phyloP scores from a whole-genome alignment of 306 rosid genomes.

The Corylus avellana region DNA sequence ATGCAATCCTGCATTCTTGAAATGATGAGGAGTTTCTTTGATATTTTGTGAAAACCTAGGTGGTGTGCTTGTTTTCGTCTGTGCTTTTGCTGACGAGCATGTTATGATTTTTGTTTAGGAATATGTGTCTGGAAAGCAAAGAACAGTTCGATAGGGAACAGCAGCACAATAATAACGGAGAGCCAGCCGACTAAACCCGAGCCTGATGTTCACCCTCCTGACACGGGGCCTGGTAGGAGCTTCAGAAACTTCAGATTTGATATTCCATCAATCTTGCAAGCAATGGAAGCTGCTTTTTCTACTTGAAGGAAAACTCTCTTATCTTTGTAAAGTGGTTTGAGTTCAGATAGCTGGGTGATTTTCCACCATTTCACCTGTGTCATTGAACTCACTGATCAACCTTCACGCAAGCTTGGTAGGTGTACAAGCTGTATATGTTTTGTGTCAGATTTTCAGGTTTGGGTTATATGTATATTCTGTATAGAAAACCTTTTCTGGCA shows the following conservation, averaged over 20 bases:
- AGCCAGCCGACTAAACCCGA: slow-evolving; percentile 61
- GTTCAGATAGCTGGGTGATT: slow-evolving; percentile 32
- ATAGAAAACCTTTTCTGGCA: slow-evolving; percentile 41
- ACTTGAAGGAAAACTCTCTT: slow-evolving; percentile 32
- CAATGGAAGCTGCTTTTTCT: slow-evolving; percentile 72
- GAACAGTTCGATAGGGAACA: slow-evolving; percentile 56
- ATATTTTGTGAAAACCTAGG: background rate
- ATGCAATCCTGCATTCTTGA: background rate
- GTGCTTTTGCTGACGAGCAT: slow-evolving; percentile 29
- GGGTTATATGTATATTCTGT: slow-evolving; percentile 57
- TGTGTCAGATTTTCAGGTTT: slow-evolving; percentile 37
- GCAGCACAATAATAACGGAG: slow-evolving; percentile 48
- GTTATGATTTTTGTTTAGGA: slow-evolving; percentile 46
- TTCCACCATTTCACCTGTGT: slow-evolving; percentile 17
- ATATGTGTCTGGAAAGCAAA: slow-evolving; percentile 81
- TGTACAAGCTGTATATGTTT: slow-evolving; percentile 36
- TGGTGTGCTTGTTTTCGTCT: background rate
- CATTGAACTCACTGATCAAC: slow-evolving; percentile 21
- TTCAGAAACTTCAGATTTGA: slow-evolving; percentile 78
- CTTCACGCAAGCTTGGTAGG: slow-evolving; percentile 32
- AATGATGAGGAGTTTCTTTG: background rate
- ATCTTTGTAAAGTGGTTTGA: slow-evolving; percentile 36
- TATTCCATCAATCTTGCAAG: slow-evolving; percentile 56
- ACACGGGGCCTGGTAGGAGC: slow-evolving; percentile 64
- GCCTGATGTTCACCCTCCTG: slow-evolving; percentile 42